Percentiles rank a stretch among this genome's conserved stretches.
phyloP scores from a whole-genome alignment of 2,329 filamentous ascomycete species.

The Colletotrichum musae region DNA sequence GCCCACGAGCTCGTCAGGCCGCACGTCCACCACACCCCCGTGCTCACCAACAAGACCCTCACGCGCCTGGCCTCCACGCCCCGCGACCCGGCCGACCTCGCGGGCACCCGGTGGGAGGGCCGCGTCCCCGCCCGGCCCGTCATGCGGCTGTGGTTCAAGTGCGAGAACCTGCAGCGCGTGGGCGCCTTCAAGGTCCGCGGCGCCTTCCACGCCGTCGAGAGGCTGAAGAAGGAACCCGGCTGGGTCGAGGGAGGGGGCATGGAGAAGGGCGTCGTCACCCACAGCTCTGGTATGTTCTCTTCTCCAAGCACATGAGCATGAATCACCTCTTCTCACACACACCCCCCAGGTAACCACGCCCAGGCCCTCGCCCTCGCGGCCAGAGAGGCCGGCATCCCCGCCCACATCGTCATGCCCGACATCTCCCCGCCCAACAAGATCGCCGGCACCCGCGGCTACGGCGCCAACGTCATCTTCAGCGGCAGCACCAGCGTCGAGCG shows the following conservation, averaged over 20 bases:
- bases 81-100: conserved; percentile 67
- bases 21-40: conserved; percentile 86
- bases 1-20: conserved; percentile 82
- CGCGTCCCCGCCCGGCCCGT: conserved; percentile 73
- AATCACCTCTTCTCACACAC: too few species aligned
- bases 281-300: conserved; percentile 92
- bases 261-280: conserved; percentile 84
- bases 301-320: too few species aligned
- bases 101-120: conserved; percentile 70
- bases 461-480: conserved; percentile 84
- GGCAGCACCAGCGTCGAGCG: conserved; percentile 86
- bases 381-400: conserved; percentile 78
- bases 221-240: conserved; percentile 74
- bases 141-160: conserved; percentile 91
- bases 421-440: conserved; percentile 91
- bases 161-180: conserved; percentile 91
- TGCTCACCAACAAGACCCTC: conserved; percentile 84
- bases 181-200: conserved; percentile 95
- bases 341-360: conserved; percentile 93
- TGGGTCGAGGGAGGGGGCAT: conserved; percentile 72
- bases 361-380: conserved; percentile 93
- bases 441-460: conserved; percentile 83
- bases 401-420: conserved; percentile 93
- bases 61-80: conserved; percentile 81
- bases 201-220: conserved; percentile 86